Conservation (phyloP, 805 yeast genomes). For the Ascoidea rubescens region DNA sequence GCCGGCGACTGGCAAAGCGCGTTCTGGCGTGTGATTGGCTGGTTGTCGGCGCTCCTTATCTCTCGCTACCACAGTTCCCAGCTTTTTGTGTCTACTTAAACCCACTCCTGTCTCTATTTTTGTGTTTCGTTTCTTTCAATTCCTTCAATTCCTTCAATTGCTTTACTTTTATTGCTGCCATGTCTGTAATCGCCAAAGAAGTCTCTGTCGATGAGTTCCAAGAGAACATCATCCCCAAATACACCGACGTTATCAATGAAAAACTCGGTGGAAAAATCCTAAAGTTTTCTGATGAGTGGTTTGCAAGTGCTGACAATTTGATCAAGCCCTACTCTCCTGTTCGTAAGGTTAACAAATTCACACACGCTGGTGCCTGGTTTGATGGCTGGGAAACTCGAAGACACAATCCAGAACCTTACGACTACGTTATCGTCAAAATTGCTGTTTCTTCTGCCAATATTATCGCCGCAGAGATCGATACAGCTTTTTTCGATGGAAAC, state of each 20-base stretch:
- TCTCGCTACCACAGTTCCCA: no score
- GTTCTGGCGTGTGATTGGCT: no score
- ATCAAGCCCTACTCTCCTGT: conserved; percentile 72
- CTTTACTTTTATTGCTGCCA: no score
- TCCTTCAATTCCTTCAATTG: no score
- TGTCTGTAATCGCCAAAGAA: no score
- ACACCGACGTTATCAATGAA: conserved; percentile 62
- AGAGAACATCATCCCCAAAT: no score
- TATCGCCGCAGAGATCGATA: conserved; percentile 80
- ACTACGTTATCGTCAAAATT: conserved; percentile 72
- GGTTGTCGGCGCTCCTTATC: no score
- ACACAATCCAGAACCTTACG: conserved; percentile 74
- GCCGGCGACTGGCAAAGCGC: no score
- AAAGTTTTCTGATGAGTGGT: conserved; percentile 79
- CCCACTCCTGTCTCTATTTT: no score
- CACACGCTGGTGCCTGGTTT: conserved; percentile 89
- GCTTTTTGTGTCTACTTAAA: no score
- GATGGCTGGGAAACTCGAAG: conserved; percentile 99
- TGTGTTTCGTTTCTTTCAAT: no score
- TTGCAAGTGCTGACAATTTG: conserved; percentile 82
- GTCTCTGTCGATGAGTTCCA: not conserved
- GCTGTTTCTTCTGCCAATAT: conserved; percentile 76
- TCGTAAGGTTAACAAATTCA: conserved; percentile 67
- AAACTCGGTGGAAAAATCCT: conserved; percentile 70
- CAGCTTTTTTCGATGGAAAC: conserved; percentile 89